Percentiles rank a stretch among this genome's conserved stretches.
phyloP scores from a whole-genome alignment of 2,329 filamentous ascomycete species.

The Didymella glomerata region DNA sequence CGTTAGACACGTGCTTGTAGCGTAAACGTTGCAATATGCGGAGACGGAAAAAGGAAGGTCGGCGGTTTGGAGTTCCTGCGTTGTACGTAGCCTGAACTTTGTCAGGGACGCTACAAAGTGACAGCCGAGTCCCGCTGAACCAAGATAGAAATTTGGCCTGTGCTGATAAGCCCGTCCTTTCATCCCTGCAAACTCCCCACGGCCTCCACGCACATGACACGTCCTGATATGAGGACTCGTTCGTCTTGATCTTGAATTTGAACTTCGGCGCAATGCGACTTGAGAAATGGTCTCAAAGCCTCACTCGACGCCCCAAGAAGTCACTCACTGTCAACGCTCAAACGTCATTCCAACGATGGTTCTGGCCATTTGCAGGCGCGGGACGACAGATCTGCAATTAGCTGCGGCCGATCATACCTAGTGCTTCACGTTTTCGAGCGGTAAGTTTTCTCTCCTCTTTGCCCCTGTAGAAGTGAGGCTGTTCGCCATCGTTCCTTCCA shows the following conservation, averaged over 20 bases:
- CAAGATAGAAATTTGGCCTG: constrained; percentile 13
- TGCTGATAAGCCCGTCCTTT: constrained; percentile 26
- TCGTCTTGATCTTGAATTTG: constrained; percentile 1
- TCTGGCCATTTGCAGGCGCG: constrained; percentile 27
- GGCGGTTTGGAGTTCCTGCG: background rate
- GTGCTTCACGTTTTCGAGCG: constrained; percentile 8
- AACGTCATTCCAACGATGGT: constrained; percentile 30
- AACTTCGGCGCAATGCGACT: constrained; percentile 6
- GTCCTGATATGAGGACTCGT: background rate
- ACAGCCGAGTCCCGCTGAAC: constrained; percentile 14
- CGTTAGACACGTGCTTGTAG: constrained; percentile 16
- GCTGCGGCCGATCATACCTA: constrained; percentile 23
- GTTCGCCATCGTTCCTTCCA: constrained; percentile 21
- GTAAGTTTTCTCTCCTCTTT: constrained; percentile 15
- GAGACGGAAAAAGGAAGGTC: constrained; percentile 16
- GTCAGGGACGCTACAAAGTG: constrained; percentile 17
- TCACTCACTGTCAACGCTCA: constrained; percentile 14
- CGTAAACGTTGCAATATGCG: constrained; percentile 15
- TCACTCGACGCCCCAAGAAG: constrained; percentile 5
- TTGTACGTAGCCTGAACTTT: constrained; percentile 9
- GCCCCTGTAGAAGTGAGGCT: constrained; percentile 27
- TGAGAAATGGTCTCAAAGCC: background rate
- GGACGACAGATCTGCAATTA: constrained; percentile 33
- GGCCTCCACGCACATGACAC: constrained; percentile 12
- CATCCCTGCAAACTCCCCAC: constrained; percentile 30